Base-by-base conservation (phyloP, 73 alveolate species). In the Symbiodinium natans region DNA sequence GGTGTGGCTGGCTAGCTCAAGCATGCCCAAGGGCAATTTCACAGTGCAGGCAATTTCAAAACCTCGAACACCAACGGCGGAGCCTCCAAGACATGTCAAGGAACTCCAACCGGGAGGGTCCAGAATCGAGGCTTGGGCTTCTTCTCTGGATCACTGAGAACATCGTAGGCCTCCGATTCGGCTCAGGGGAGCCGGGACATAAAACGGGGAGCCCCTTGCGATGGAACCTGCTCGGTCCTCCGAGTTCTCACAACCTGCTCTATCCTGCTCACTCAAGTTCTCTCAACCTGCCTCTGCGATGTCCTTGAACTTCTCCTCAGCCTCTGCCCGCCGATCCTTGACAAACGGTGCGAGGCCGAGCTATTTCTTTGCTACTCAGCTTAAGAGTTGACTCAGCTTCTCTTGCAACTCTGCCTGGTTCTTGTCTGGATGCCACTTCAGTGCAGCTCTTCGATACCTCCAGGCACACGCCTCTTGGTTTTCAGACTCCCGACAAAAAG, bases 361-460 rank as follows among this genome's bases (percentile, higher is more conserved):
- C 75, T 56, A 0, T 2, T 21, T 56, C 27, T 2, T 21, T 1
- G 27, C 17, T 29, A 29, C 17, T 56, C 3, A 2, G 1, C n/a
- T n/a, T 29, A 56, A 56, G 1, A 21, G 75, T 21, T 56, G 27
- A 56, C 27, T 21, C 75, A 21, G 75, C 31, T 21, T 9, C 82
- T 29, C 15, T 3, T 63, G 41, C 83, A 73, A 41, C 83, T n/a
- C n/a, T 29, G 82, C 96, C 96, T 90, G 96, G 38, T 90, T 90
- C 80, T 90, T 90, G 75, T 90, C 96, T n/a, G 96, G 96, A 52
- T 90, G 96, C 96, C 96, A 90, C 63, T 90, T 90, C 77, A 90
- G n/a, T 13, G 96, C 96, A 6, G 96, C 96, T 29, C 96, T 46
- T 19, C 96, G 96, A 25, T 90, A 90, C 83, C 96, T 90, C 8